Evolutionary conservation across 2,329 filamentous ascomycete genomes (phyloP).

Genomic region (Penicillium frequentans): DNA sequence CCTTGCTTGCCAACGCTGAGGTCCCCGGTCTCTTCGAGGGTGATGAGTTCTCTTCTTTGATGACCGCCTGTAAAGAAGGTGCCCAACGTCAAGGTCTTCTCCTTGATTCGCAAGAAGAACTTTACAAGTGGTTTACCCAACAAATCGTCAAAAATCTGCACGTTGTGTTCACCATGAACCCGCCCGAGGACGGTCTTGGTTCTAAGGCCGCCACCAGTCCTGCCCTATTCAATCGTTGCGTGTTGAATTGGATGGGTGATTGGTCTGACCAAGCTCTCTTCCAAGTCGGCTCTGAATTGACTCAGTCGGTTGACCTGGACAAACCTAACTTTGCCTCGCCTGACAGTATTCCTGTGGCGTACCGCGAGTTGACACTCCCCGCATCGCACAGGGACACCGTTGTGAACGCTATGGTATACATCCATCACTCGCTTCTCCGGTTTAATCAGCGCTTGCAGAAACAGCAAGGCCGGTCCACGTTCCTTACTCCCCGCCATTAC

Average conservation of each 20-base stretch:
- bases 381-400: constrained; percentile 89
- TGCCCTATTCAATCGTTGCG: constrained; percentile 97
- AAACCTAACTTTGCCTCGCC: constrained; percentile 81
- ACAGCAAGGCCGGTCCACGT: constrained; percentile 90
- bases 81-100: constrained; percentile 93
- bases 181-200: constrained; percentile 88
- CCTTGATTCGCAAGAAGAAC: constrained; percentile 94
- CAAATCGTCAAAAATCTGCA: constrained; percentile 99
- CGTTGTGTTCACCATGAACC: constrained; percentile 99
- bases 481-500: constrained; percentile 94
- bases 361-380: constrained; percentile 78
- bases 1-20: constrained; percentile 96
- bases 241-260: constrained; percentile 99
- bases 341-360: constrained; percentile 90
- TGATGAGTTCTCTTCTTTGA: constrained; percentile 96
- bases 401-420: constrained; percentile 98
- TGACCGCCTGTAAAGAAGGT: constrained; percentile 99
- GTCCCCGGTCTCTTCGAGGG: constrained; percentile 98
- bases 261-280: constrained; percentile 99
- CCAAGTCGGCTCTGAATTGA: constrained; percentile 94
- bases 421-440: constrained; percentile 88
- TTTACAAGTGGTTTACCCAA: constrained; percentile 99
- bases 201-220: constrained; percentile 98
- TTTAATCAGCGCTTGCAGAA: constrained; percentile 87
- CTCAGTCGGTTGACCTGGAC: constrained; percentile 93